Percentiles rank a stretch among this genome's conserved stretches.
Evolutionary conservation across 2,329 filamentous ascomycete species (phyloP).

Genomic region (Fusarium coffeatum): DNA sequence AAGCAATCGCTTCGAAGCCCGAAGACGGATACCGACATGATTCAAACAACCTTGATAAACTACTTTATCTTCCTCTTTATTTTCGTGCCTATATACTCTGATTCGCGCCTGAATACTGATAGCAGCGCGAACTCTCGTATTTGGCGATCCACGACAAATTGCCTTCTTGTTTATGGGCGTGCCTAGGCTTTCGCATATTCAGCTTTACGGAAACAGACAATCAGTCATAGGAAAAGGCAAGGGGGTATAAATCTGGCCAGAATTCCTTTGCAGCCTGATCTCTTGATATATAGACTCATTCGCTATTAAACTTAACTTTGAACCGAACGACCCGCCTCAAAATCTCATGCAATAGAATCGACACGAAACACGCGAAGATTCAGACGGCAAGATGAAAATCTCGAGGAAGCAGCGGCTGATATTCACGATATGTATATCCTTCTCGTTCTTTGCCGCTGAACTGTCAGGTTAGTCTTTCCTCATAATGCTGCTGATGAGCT

Average conservation of each 20-base stretch:
- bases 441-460: conserved; percentile 64
- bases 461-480: conserved; percentile 55
- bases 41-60: conserved; percentile 36
- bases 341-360: neutral
- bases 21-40: conserved; percentile 27
- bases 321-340: neutral
- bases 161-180: conserved; percentile 15
- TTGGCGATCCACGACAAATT: conserved; percentile 10
- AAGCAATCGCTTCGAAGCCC: conserved; percentile 16
- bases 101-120: neutral
- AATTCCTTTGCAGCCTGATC: neutral
- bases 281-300: neutral
- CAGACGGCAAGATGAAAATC: conserved; percentile 27
- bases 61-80: neutral
- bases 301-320: neutral
- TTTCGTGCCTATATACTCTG: neutral
- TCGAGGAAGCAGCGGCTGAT: conserved; percentile 59
- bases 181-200: conserved; percentile 2
- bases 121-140: neutral
- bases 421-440: conserved; percentile 61
- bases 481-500: accelerated
- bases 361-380: neutral
- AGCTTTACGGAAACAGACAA: conserved; percentile 11
- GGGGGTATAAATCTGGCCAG: neutral
- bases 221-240: neutral